Base-by-base conservation (phyloP, 345 rosid species). In the Gossypium australe region DNA sequence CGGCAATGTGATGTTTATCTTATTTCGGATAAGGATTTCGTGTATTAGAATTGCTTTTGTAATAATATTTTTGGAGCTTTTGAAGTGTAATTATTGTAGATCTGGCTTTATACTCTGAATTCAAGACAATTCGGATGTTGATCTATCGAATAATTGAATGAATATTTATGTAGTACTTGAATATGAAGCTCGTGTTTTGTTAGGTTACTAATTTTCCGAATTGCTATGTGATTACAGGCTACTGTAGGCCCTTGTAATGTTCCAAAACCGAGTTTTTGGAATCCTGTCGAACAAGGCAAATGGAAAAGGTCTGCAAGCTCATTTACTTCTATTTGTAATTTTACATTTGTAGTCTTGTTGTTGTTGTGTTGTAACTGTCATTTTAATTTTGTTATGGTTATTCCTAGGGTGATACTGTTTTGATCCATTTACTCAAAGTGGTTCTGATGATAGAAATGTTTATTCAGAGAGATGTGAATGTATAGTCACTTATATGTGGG, bases 231-330 rank as follows among this genome's bases (percentile, higher is more conserved):
- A 74, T 78, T 51, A 77, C 92, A 93, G 99, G 99, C 99, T 68
- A 89, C 90, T n/a, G 75, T 87, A 57, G 99, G 99, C 78, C 95
- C 94, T 74, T 96, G 99, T 85, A 93, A 87, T 72, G 78, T 84
- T 47, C 84, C 97, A 0, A 96, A 93, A 80, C 99, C 99, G 20
- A 90, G 97, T 81, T 80, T 89, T 14, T 96, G 99, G 99, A 96
- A 86, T 73, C 97, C 97, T 22, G 97, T 92, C 6, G 98, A 93
- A 78, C 97, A 85, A 82, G 86, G 91, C 89, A 96, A 93, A 81
- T 96, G 99, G 99, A 86, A 87, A 84, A 93, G 99, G 99, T 96
- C 75, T 9, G 61, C 27, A n/a, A 17, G 24, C 72, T 68, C 24
- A 49, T 69, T 49, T 27, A 20, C 72, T 27, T 11, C 16, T 51